Evolutionary conservation across 2,329 filamentous ascomycete genomes (phyloP), one percentile per base, ranked within the genome.

Genomic region (Corinectria fuckeliana): DNA sequence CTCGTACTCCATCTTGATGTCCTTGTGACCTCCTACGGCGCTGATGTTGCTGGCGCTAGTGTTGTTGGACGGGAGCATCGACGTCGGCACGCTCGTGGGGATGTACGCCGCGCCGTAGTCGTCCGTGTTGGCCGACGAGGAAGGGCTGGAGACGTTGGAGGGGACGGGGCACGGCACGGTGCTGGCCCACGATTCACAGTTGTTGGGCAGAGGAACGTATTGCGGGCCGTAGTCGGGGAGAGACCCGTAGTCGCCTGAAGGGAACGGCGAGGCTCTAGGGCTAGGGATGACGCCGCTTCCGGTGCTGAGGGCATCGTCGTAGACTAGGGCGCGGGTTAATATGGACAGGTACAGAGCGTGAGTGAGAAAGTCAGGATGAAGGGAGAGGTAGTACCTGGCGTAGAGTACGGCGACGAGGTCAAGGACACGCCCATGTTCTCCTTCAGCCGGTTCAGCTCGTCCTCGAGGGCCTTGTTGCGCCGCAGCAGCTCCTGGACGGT

Each of bases 391-490:
- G n/a, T 78, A 79, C 79, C 76, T 71, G 77, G 72, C 51, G 73
- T 68, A 52, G 77, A 76, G 67, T 80, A 81, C 34, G 77, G 72
- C 18, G 75, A 76, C 25, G 78, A 75, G 42, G 73, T 76, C 54
- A 75, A 72, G 36, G 77, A 75, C 44, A 81, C 72, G 48, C 79
- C 78, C 70, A 83, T 74, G 62, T 72, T 77, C 65, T 83, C 78
- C 65, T 76, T 77, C 58, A 84, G 70, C 18, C 75, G 74, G 60
- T 72, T 73, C 32, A 86, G 71, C 73, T 87, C 82, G 25, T 82
- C 77, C 70, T 87, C 83, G 48, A 87, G 79, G 30, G 77, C 77
- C 67, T 80, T 80, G 72, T 86, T 86, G 62, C 79, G 79, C 63
- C 78, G 78, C 44, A 83, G 72, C 42, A 86, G 74, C 41, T 82